Evolutionary conservation across 2,329 filamentous ascomycete genomes (phyloP).

Genomic region (Rugonectria rugulosa): DNA sequence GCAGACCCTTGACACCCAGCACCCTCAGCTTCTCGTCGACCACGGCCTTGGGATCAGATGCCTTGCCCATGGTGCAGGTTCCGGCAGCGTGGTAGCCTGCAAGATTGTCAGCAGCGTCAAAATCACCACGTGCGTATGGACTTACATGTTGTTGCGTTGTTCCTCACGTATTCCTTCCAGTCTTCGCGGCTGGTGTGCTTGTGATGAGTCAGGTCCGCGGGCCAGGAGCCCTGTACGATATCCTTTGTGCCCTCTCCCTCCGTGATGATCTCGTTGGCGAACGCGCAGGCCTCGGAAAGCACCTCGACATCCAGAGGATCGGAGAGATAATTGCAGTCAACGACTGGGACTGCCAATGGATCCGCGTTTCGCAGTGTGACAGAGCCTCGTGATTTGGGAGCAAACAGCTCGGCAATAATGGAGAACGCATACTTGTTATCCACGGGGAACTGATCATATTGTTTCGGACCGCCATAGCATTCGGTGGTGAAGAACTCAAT

Average conservation of each 20-base stretch:
- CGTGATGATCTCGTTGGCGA: constrained; percentile 67
- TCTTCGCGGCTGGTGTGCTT: constrained; percentile 56
- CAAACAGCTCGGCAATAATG: constrained; percentile 65
- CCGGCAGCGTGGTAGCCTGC: constrained; percentile 35
- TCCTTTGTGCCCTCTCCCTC: constrained; percentile 64
- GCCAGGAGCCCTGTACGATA: constrained; percentile 68
- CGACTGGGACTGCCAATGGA: constrained; percentile 59
- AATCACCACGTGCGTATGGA: constrained; percentile 1
- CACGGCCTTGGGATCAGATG: constrained; percentile 59
- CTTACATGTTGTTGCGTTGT: constrained; percentile 68
- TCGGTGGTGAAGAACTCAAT: constrained; percentile 70
- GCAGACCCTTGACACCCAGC: constrained; percentile 58
- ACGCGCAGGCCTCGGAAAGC: constrained; percentile 64
- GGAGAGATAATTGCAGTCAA: constrained; percentile 65
- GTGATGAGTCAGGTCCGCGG: constrained; percentile 59
- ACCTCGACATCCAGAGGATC: constrained; percentile 67
- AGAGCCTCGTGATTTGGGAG: constrained; percentile 62
- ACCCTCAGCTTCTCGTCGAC: constrained; percentile 62
- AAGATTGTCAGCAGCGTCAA: neutral
- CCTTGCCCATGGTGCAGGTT: constrained; percentile 45
- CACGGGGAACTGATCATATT: constrained; percentile 61
- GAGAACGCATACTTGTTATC: constrained; percentile 64
- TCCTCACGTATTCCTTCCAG: constrained; percentile 64
- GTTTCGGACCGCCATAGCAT: constrained; percentile 67
- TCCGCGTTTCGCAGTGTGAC: constrained; percentile 60